These are phyloP conservation scores for Chalara sp. DNA, from an alignment of 2,329 filamentous ascomycete genomes.

Conservation along the genomic window DNA sequence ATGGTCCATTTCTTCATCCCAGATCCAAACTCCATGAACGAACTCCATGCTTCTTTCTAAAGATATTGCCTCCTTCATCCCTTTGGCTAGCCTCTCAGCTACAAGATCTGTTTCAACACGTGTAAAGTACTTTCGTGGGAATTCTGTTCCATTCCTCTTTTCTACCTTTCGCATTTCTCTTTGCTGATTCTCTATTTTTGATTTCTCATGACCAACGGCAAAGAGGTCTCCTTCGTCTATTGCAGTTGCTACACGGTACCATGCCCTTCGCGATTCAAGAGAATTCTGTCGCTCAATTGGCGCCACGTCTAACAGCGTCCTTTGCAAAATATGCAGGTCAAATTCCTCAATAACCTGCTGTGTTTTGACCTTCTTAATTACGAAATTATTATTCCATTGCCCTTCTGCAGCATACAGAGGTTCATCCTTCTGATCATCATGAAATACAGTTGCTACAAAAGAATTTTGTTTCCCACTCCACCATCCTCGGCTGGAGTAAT, in stretches of 20 bases:
- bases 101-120: constrained; percentile 36
- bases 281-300: constrained; percentile 74
- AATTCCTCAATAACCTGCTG: constrained; percentile 49
- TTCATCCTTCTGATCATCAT: constrained; percentile 61
- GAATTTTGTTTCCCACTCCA: constrained; percentile 90
- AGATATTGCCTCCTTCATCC: constrained; percentile 21
- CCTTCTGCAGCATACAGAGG: constrained; percentile 76
- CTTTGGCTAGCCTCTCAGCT: constrained; percentile 35
- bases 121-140: constrained; percentile 80
- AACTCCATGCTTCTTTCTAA: constrained; percentile 13
- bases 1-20: constrained; percentile 21
- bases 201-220: constrained; percentile 68
- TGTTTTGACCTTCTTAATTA: constrained; percentile 61
- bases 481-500: constrained; percentile 92
- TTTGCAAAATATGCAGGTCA: constrained; percentile 46
- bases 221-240: constrained; percentile 82
- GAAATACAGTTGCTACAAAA: constrained; percentile 70
- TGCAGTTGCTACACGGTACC: constrained; percentile 74
- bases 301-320: constrained; percentile 62
- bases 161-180: constrained; percentile 69
- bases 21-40: constrained; percentile 20
- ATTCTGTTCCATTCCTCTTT: constrained; percentile 62
- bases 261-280: constrained; percentile 81
- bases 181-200: constrained; percentile 84
- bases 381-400: constrained; percentile 81